Base-by-base conservation (phyloP, 2,329 filamentous ascomycete genomes). In the Ophiocordyceps australis region DNA sequence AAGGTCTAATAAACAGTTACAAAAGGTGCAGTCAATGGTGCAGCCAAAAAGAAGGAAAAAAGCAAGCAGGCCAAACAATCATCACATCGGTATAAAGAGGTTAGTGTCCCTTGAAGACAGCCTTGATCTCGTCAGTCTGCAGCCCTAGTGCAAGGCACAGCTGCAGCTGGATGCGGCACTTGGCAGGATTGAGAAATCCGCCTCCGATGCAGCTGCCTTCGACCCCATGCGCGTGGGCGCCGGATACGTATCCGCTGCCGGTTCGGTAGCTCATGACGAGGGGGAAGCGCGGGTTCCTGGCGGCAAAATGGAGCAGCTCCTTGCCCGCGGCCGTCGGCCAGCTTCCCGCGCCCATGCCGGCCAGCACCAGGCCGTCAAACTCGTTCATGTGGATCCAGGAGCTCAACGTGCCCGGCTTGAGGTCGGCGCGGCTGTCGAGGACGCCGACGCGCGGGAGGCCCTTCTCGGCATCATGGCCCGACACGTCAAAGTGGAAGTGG, bases 131-230 rank as follows among this genome's bases (percentile, higher is more conserved):
- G n/a, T 36, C 33, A 12, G 28, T 30, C n/a, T 36, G 35, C 30
- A 47, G 35, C 9, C 38, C 38, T 20, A 29, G 38, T 40, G 35
- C 47, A 24, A 41, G 41, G 25, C 47, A 51, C 11, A 59, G 43
- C 38, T 58, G 53, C 33, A 69, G 41, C 41, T 67, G 41, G 14
- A 70, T 55, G 22, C 62, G 53, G 17, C 59, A 54, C 42, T 69
- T 67, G 35, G 61, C 55, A 4, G 65, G 64, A 35, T 67, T 67
- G 22, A 66, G 50, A 31, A 60, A 64, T 0, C 63, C 63, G 24
- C 54, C 55, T 2, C 57, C 55, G 23, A 31, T 33, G 29, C 29
- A 33, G 23, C 29, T 29, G 25, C 28, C 22, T 5, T 25, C 31
- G 17, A 35, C 20, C 14, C 33, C 33, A 16, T 33, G 32, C 13